Percentiles rank a stretch among this genome's conserved stretches.
phyloP scores from a whole-genome alignment of 192 early-diverging fungal species.

The Dimargaris xerosporica region DNA sequence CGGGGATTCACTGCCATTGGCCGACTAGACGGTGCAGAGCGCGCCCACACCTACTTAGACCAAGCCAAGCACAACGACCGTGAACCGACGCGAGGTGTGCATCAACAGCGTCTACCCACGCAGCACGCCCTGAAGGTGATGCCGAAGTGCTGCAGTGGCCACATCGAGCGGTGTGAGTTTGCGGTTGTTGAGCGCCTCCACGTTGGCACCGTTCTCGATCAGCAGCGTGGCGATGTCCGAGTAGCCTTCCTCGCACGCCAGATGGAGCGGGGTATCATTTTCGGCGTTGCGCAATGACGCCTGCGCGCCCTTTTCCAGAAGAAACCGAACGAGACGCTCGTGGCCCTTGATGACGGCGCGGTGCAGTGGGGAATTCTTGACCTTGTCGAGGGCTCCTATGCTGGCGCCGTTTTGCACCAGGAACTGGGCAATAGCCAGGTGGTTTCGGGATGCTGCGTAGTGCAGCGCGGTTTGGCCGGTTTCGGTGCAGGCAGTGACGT shows the following conservation, averaged over 20 bases:
- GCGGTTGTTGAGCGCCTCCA: slow-evolving; percentile 29
- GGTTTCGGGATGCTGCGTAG: slow-evolving; percentile 46
- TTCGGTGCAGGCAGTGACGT: slow-evolving; percentile 17
- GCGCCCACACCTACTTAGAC: too few relatives aligned
- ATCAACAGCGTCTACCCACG: not conserved
- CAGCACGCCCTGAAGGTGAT: not conserved
- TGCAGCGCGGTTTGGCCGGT: slow-evolving; percentile 31
- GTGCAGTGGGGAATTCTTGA: slow-evolving; percentile 35
- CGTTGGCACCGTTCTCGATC: slow-evolving; percentile 33
- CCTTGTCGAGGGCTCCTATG: slow-evolving; percentile 28
- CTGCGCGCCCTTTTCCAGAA: not conserved
- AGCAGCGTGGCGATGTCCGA: slow-evolving; percentile 32
- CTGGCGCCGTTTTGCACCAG: slow-evolving; percentile 28
- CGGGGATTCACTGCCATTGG: too few relatives aligned
- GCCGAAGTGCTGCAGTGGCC: slow-evolving; percentile 11
- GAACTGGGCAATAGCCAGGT: slow-evolving; percentile 26
- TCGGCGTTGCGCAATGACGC: not conserved
- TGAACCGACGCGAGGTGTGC: too few relatives aligned
- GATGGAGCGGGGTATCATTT: slow-evolving; percentile 16
- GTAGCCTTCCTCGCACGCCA: slow-evolving; percentile 46
- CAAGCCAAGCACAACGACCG: too few relatives aligned
- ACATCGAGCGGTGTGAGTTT: slow-evolving; percentile 33
- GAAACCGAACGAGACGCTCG: not conserved
- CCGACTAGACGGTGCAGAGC: too few relatives aligned
- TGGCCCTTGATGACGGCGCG: slow-evolving; percentile 8